These are phyloP conservation scores for Trifolium dubium DNA, from an alignment of 306 rosid species.

Conservation along the genomic window DNA sequence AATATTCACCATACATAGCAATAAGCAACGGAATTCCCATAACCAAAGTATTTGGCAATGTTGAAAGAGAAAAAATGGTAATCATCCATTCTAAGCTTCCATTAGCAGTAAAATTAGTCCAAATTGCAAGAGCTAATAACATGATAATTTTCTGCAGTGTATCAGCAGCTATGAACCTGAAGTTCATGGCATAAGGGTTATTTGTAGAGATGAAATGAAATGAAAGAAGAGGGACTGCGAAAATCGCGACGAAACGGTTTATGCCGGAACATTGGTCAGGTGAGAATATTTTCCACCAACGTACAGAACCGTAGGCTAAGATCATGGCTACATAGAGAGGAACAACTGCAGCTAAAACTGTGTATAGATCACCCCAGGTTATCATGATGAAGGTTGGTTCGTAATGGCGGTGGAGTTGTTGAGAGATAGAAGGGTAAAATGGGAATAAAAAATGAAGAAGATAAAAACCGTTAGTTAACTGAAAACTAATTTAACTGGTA, in stretches of 20 bases:
- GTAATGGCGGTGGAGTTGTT: constrained; percentile 5
- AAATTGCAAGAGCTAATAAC: constrained; percentile 61
- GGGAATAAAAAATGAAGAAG: constrained; percentile 27
- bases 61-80: constrained; percentile 91
- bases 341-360: constrained; percentile 80
- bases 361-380: constrained; percentile 75
- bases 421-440: constrained; percentile 46
- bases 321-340: constrained; percentile 98
- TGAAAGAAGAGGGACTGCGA: constrained; percentile 92
- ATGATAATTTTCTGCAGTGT: constrained; percentile 91
- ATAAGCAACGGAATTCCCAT: constrained; percentile 92
- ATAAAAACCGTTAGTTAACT: constrained; percentile 70
- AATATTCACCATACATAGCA: constrained; percentile 77
- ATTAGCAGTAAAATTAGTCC: constrained; percentile 80
- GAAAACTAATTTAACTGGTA: constrained; percentile 20
- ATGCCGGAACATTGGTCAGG: constrained; percentile 99
- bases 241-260: constrained; percentile 93
- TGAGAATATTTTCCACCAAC: constrained; percentile 99
- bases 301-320: constrained; percentile 90
- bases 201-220: constrained; percentile 89
- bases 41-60: constrained; percentile 88
- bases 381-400: constrained; percentile 49
- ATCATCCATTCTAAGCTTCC: constrained; percentile 98
- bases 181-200: constrained; percentile 83
- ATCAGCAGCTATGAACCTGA: constrained; percentile 96